Conservation (phyloP, 1,284 basidiomycete genomes). For the Pisolithus thermaeus region DNA sequence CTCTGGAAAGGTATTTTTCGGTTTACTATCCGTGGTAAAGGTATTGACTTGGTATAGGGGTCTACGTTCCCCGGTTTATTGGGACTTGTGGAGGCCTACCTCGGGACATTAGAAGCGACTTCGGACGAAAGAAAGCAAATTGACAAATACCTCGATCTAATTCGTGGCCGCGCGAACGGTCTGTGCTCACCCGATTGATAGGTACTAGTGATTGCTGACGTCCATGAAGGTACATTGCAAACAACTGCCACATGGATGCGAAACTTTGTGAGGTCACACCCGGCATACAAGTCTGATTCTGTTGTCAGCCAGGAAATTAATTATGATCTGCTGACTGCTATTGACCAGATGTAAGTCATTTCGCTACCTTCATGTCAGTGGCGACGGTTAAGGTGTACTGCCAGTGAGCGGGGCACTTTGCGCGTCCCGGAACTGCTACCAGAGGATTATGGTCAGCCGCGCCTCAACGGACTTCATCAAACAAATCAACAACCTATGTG, state of each 20-base stretch:
- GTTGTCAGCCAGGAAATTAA: constrained; percentile 89
- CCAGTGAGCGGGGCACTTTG: constrained; percentile 66
- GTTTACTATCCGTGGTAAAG: constrained; percentile 2
- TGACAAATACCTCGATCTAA: constrained; percentile 72
- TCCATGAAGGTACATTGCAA: constrained; percentile 61
- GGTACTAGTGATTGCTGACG: constrained; percentile 6
- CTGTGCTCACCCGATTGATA: constrained; percentile 18
- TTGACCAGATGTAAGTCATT: constrained; percentile 83
- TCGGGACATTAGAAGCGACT: constrained; percentile 84
- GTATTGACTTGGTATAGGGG: constrained; percentile 34
- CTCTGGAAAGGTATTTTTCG: constrained; percentile 69
- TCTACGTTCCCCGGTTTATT: constrained; percentile 80
- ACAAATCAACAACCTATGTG: too few relatives aligned
- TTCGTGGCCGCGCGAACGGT: constrained; percentile 80
- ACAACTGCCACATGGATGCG: constrained; percentile 95
- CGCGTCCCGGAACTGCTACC: constrained; percentile 62
- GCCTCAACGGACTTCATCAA: constrained; percentile 19
- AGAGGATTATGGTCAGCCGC: constrained; percentile 38
- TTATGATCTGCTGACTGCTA: constrained; percentile 85
- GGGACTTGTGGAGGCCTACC: constrained; percentile 79
- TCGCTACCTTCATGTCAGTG: neutral
- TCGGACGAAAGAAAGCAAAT: constrained; percentile 61
- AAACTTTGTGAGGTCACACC: constrained; percentile 85
- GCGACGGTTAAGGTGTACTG: constrained; percentile 11
- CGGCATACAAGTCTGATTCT: constrained; percentile 87